Percentiles rank a stretch among this genome's conserved stretches.
Evolutionary conservation across 768 basidiomycete species (phyloP).

Genomic region (Crepidotus variabilis): DNA sequence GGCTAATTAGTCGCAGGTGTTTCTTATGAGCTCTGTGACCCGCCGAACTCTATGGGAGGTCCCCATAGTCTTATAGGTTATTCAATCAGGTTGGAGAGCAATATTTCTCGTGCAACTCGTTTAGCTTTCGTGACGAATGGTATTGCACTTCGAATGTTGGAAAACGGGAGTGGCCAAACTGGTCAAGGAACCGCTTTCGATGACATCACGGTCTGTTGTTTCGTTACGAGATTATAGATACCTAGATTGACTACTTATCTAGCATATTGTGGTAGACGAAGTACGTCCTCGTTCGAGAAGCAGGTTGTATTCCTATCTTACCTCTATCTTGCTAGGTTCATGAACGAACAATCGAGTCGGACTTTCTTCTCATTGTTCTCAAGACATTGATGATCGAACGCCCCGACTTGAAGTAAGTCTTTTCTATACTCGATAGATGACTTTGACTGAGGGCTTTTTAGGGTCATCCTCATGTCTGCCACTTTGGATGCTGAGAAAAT

Average conservation of each 20-base stretch:
- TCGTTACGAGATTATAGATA: constrained; percentile 1
- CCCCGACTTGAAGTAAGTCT: constrained; percentile 74
- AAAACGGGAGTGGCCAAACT: constrained; percentile 67
- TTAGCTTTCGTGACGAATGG: constrained; percentile 89
- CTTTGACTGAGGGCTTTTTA: constrained; percentile 23
- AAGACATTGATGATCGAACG: constrained; percentile 76
- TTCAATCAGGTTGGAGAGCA: constrained; percentile 89
- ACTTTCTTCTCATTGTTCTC: constrained; percentile 92
- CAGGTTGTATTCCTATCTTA: not conserved
- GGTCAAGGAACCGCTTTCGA: constrained; percentile 83
- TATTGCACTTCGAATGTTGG: constrained; percentile 96
- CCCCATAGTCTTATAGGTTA: constrained; percentile 84
- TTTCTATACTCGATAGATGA: not conserved
- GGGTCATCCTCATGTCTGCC: constrained; percentile 95
- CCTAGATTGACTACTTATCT: constrained; percentile 2
- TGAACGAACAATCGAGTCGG: constrained; percentile 95
- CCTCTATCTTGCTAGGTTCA: constrained; percentile 60
- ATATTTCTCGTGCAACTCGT: constrained; percentile 73
- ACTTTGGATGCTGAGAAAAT: constrained; percentile 92
- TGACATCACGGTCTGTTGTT: constrained; percentile 76
- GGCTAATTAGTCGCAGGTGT: constrained; percentile 41
- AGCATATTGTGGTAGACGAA: constrained; percentile 97
- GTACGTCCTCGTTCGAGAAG: constrained; percentile 29
- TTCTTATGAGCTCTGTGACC: constrained; percentile 88
- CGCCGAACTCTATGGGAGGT: constrained; percentile 73